A percentile compares a stretch with the other conserved stretches of the same genome.
phyloP scores from a whole-genome alignment of 805 yeast genomes.

The Yamadazyma kitorensis region DNA sequence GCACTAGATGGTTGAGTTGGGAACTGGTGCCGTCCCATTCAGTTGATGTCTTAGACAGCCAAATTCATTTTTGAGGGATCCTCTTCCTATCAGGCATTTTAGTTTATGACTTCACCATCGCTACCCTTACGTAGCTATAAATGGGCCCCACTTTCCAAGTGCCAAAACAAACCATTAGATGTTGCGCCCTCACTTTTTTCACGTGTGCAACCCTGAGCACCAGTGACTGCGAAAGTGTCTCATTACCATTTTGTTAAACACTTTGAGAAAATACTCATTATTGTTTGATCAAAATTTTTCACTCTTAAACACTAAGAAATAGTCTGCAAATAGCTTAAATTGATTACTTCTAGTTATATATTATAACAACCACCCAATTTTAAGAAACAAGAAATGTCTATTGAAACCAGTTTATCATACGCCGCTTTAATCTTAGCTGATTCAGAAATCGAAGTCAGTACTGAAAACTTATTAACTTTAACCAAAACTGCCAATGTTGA shows the following conservation, averaged over 20 bases:
- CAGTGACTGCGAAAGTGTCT: background rate
- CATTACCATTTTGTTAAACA: background rate
- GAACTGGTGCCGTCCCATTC: too few species aligned
- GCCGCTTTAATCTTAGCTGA: conserved; percentile 51
- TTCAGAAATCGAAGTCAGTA: conserved; percentile 43
- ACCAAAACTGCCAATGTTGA: conserved; percentile 41
- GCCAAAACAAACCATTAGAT: too few species aligned
- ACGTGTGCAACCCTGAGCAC: conserved; percentile 1
- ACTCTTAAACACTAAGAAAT: conserved; percentile 34
- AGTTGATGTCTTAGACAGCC: too few species aligned
- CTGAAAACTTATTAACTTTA: conserved; percentile 44
- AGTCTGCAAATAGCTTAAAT: conserved; percentile 49
- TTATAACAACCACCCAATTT: too few species aligned
- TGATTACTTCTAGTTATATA: conserved; percentile 46
- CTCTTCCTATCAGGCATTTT: too few species aligned
- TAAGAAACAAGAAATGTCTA: conserved; percentile 42
- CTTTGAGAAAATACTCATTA: conserved; percentile 1
- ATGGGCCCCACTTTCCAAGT: background rate
- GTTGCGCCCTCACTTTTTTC: conserved; percentile 1
- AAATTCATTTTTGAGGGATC: too few species aligned
- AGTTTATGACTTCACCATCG: too few species aligned
- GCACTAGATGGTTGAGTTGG: too few species aligned
- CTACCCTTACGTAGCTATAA: background rate
- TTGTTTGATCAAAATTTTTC: conserved; percentile 6
- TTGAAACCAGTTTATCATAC: conserved; percentile 49